Evolutionary conservation across 345 rosid species (phyloP).

Genomic region (Citrus glauca): DNA sequence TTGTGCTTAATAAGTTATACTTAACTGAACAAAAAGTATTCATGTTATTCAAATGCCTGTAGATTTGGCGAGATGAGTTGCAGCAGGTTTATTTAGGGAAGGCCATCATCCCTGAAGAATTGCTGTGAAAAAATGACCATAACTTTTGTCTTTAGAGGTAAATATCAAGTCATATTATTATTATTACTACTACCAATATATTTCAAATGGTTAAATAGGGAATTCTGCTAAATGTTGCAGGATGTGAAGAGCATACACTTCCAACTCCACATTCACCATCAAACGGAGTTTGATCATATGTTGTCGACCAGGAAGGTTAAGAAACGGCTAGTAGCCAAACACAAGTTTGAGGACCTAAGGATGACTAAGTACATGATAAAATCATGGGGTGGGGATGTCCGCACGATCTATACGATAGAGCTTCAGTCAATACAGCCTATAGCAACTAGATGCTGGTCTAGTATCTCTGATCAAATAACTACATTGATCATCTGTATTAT

Average conservation of each 20-base stretch:
- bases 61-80: slow-evolving; percentile 99
- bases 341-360: slow-evolving; percentile 3
- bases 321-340: not conserved
- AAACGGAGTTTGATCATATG: not conserved
- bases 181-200: too few relatives aligned
- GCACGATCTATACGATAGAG: not conserved
- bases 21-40: not conserved
- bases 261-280: not conserved
- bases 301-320: not conserved
- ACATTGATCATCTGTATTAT: not conserved
- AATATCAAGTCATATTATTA: not conserved
- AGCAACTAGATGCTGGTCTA: not conserved
- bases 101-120: slow-evolving; percentile 46
- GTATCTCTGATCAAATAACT: not conserved
- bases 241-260: not conserved
- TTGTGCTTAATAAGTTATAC: not conserved
- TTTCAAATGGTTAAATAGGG: not conserved
- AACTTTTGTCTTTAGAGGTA: slow-evolving; percentile 17
- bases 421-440: not conserved
- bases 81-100: slow-evolving; percentile 71
- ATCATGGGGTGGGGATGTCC: not conserved
- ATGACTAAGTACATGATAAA: not conserved
- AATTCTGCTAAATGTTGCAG: slow-evolving; percentile 1
- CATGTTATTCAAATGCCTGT: slow-evolving; percentile 5
- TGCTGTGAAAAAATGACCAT: slow-evolving; percentile 8